Evolutionary conservation across 345 rosid species (phyloP).

Genomic region (Chamaenerion angustifolium): DNA sequence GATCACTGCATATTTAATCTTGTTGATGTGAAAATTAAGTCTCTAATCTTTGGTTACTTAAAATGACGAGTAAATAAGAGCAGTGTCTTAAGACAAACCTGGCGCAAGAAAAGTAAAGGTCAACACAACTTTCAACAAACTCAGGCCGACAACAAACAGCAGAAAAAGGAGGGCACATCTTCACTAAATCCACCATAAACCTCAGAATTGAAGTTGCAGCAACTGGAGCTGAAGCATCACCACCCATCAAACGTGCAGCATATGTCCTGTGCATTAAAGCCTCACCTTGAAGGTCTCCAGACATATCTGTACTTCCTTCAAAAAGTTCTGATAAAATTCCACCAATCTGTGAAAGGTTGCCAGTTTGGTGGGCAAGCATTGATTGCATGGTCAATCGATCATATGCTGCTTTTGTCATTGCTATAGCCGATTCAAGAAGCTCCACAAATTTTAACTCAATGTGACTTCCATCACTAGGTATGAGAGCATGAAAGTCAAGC

Average conservation of each 20-base stretch:
- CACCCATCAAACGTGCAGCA: conserved; percentile 97
- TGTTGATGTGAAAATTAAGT: no score
- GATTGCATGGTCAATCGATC: conserved; percentile 76
- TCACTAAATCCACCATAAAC: conserved; percentile 98
- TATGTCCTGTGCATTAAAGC: conserved; percentile 99
- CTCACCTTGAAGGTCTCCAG: conserved; percentile 99
- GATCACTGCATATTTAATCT: no score
- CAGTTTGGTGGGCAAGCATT: conserved; percentile 83
- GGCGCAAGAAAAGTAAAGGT: conserved; percentile 89
- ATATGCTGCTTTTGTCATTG: conserved; percentile 93
- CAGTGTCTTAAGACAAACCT: conserved; percentile 44
- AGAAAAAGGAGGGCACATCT: conserved; percentile 92
- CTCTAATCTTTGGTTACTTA: no score
- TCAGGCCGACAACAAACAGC: conserved; percentile 86
- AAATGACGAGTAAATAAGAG: background rate
- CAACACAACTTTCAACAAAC: conserved; percentile 82
- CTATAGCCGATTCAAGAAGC: conserved; percentile 78
- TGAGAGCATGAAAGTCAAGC: conserved; percentile 97
- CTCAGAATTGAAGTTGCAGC: conserved; percentile 92
- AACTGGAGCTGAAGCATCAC: conserved; percentile 99
- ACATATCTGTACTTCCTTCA: conserved; percentile 79
- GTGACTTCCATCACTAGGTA: conserved; percentile 73
- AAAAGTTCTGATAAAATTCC: conserved; percentile 88
- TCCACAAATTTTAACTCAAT: conserved; percentile 85
- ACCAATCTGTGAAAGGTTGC: conserved; percentile 79